Conservation (phyloP, 2,329 filamentous ascomycete genomes). For the Xylariaceae sp. region DNA sequence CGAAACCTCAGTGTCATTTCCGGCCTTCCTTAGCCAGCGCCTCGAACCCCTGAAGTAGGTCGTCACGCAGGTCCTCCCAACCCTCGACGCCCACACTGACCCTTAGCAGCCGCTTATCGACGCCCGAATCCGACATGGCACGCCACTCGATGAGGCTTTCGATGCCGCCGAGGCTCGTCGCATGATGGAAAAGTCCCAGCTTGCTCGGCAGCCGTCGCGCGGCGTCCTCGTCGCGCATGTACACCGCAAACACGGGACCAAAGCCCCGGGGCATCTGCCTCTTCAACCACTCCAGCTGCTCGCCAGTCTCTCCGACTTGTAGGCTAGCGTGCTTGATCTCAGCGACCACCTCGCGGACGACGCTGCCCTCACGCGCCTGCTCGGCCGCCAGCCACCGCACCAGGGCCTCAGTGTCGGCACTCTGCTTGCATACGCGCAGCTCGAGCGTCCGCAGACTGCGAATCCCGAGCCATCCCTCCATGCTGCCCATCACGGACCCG, state of each 20-base stretch:
- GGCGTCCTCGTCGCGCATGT: conserved; percentile 52
- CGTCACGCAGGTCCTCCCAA: conserved; percentile 74
- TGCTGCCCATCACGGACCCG: conserved; percentile 77
- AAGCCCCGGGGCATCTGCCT: conserved; percentile 89
- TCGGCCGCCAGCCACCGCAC: conserved; percentile 62
- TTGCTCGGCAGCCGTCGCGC: conserved; percentile 71
- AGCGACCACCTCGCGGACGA: conserved; percentile 50
- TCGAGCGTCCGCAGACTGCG: conserved; percentile 81
- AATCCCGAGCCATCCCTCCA: conserved; percentile 90
- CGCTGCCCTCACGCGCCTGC: conserved; percentile 30
- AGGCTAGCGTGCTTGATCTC: conserved; percentile 72
- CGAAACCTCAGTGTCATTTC: no score
- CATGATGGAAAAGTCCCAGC: conserved; percentile 82
- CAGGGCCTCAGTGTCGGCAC: conserved; percentile 60
- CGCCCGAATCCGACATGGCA: conserved; percentile 71
- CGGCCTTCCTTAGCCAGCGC: conserved; percentile 39
- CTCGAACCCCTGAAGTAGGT: conserved; percentile 63
- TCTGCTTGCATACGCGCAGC: conserved; percentile 73
- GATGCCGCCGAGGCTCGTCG: conserved; percentile 87
- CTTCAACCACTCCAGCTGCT: conserved; percentile 56
- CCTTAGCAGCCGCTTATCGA: conserved; percentile 68
- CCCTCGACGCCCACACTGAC: conserved; percentile 84
- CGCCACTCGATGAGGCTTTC: conserved; percentile 97
- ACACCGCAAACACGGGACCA: conserved; percentile 80
- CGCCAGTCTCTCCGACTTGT: conserved; percentile 44